Conservation (phyloP, 352 stramenopile genomes). For the Pythium rhizo-oryzae region DNA sequence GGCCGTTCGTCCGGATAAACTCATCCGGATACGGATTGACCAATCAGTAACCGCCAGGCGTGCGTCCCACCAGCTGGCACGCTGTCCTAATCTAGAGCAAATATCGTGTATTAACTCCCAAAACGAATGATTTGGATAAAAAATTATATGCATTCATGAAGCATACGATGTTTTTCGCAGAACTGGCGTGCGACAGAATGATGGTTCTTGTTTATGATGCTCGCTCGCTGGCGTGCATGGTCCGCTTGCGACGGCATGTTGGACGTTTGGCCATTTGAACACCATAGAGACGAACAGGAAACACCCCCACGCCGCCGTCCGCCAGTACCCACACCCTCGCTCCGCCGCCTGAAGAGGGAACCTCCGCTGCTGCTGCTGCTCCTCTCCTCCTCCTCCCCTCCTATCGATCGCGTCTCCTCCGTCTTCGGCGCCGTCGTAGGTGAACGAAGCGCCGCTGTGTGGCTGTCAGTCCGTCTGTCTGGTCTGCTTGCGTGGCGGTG, state of each 20-base stretch:
- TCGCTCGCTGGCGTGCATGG: not conserved
- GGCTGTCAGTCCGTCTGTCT: not conserved
- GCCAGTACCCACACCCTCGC: not conserved
- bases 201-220: slow-evolving; percentile 30
- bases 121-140: not conserved
- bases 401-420: not conserved
- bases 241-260: not conserved
- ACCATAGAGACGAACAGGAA: slow-evolving; percentile 1
- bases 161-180: not conserved
- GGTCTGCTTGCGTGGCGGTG: not conserved
- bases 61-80: not conserved
- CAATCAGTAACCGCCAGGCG: slow-evolving; percentile 13
- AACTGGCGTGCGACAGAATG: slow-evolving; percentile 18
- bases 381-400: not conserved
- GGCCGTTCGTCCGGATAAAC: slow-evolving; percentile 17
- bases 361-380: not conserved
- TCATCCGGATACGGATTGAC: slow-evolving; percentile 10
- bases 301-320: not conserved
- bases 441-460: not conserved
- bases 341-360: not conserved
- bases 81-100: slow-evolving; percentile 13
- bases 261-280: slow-evolving; percentile 28
- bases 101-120: slow-evolving; percentile 2
- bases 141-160: not conserved
- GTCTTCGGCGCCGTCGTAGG: not conserved